Conservation (phyloP, 164 flowering plant species). For the Magnolia changhungtana region DNA sequence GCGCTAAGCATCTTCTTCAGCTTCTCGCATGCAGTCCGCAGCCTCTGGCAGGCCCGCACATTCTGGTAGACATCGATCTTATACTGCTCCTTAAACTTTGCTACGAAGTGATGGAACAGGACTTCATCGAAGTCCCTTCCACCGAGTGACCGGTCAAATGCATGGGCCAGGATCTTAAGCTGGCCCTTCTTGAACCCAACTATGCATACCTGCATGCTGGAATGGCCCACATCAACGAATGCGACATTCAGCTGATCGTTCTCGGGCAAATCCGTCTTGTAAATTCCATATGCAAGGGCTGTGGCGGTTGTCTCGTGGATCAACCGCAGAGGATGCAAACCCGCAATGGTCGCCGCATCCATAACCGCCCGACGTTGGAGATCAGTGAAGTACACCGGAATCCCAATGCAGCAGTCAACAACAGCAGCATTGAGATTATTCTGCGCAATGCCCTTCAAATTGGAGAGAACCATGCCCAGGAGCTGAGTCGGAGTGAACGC, state of each 20-base stretch:
- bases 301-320: constrained; percentile 89
- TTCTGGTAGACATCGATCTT: constrained; percentile 77
- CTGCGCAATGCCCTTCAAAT: constrained; percentile 78
- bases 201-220: constrained; percentile 86
- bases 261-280: constrained; percentile 86
- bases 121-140: constrained; percentile 92
- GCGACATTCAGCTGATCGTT: constrained; percentile 79
- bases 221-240: constrained; percentile 81
- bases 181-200: constrained; percentile 85
- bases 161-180: constrained; percentile 63
- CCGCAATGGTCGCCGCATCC: constrained; percentile 91
- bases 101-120: constrained; percentile 68
- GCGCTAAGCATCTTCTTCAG: constrained; percentile 86
- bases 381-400: constrained; percentile 85
- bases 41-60: constrained; percentile 76
- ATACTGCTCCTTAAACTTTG: constrained; percentile 68
- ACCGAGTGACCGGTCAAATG: constrained; percentile 69
- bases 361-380: constrained; percentile 84
- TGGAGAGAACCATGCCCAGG: constrained; percentile 72
- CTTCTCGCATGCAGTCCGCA: constrained; percentile 76
- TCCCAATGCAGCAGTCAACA: constrained; percentile 90
- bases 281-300: constrained; percentile 86
- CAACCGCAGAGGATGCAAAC: constrained; percentile 71
- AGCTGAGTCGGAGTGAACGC: constrained; percentile 80
- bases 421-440: constrained; percentile 86